These are phyloP conservation scores for Clarireedia hainanense DNA, from an alignment of 2,329 filamentous ascomycete genomes.

Conservation along the genomic window DNA sequence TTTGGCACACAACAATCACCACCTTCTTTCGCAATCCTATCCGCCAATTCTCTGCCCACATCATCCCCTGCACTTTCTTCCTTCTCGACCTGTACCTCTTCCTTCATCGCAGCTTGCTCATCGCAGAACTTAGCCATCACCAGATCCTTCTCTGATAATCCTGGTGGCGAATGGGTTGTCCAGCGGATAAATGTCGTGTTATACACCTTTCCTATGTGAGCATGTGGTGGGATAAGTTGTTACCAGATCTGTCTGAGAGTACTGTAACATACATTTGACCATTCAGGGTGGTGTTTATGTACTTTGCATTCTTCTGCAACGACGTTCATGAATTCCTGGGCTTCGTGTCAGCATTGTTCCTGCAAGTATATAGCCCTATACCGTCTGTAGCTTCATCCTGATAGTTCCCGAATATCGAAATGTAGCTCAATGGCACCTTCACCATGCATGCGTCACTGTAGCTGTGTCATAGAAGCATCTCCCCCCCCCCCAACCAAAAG, in stretches of 20 bases:
- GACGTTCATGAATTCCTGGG: constrained; percentile 66
- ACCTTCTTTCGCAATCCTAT: constrained; percentile 37
- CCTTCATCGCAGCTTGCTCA: not conserved
- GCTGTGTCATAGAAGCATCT: not conserved
- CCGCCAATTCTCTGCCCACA: constrained; percentile 36
- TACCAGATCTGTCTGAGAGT: not conserved
- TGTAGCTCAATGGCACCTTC: not conserved
- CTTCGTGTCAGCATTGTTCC: not conserved
- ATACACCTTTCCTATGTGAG: constrained; percentile 44
- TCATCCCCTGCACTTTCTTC: constrained; percentile 36
- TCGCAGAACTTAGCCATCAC: constrained; percentile 53
- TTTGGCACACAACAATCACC: constrained; percentile 48
- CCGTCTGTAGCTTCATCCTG: no score
- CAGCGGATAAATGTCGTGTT: constrained; percentile 64
- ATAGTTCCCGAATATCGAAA: no score
- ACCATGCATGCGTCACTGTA: not conserved
- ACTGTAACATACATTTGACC: constrained; percentile 62
- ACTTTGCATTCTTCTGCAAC: constrained; percentile 60
- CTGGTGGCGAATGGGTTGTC: constrained; percentile 62
- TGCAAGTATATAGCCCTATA: no score
- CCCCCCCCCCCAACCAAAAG: no score
- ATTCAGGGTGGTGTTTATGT: constrained; percentile 67
- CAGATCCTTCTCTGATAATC: constrained; percentile 58
- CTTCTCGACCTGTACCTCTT: not conserved
- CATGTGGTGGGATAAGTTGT: not conserved